Conservation (phyloP, 352 stramenopile species). For the Pythium guiyangense region DNA sequence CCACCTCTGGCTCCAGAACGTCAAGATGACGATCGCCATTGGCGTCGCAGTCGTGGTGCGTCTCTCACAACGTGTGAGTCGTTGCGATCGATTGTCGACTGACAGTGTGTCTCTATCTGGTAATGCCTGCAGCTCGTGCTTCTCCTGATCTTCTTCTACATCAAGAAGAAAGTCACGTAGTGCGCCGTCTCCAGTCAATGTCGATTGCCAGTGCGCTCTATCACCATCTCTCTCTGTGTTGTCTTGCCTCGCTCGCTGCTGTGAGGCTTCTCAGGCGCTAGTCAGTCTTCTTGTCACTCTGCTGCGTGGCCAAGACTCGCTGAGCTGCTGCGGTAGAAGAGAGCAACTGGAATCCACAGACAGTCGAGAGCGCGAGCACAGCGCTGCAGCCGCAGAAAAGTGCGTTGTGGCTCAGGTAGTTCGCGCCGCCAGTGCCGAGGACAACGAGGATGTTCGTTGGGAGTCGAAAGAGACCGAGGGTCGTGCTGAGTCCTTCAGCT, state of each 20-base stretch:
- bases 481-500: slow-evolving; percentile 32
- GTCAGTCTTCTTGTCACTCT: no score
- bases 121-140: slow-evolving; percentile 29
- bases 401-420: slow-evolving; percentile 21
- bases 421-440: slow-evolving; percentile 38
- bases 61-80: neutral
- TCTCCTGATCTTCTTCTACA: slow-evolving; percentile 44
- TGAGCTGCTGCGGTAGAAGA: no score
- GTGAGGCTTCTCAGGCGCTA: slow-evolving; percentile 12
- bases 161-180: slow-evolving; percentile 52
- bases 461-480: slow-evolving; percentile 46
- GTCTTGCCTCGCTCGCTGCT: neutral
- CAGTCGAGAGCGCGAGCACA: slow-evolving; percentile 29
- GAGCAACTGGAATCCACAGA: slow-evolving; percentile 25
- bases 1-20: slow-evolving; percentile 83
- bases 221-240: neutral
- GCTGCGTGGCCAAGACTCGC: no score
- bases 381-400: slow-evolving; percentile 39
- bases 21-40: slow-evolving; percentile 86
- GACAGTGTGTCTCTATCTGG: slow-evolving; percentile 1
- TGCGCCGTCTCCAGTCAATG: neutral
- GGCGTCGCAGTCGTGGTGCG: slow-evolving; percentile 63
- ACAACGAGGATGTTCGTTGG: slow-evolving; percentile 67
- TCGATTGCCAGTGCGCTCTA: neutral
- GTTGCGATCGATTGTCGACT: neutral